Percentiles rank a stretch among this genome's conserved stretches.
Evolutionary conservation across 2,329 filamentous ascomycete genomes (phyloP).

Genomic region (Diaporthe eres): DNA sequence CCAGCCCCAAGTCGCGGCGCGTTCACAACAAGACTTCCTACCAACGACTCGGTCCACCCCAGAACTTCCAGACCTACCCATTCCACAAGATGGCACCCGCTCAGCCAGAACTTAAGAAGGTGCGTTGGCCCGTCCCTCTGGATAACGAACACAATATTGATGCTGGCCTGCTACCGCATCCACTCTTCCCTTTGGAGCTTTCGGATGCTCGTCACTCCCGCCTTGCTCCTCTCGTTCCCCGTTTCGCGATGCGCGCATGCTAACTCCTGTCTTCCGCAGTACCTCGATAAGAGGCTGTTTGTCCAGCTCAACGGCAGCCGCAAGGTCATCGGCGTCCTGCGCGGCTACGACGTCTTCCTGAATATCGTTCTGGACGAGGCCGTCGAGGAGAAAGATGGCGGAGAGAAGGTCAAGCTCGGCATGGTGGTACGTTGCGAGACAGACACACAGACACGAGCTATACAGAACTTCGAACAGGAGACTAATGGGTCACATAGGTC

Average conservation of each 20-base stretch:
- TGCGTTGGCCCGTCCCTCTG: conserved; percentile 53
- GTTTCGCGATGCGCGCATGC: not conserved
- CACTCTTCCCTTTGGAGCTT: conserved; percentile 20
- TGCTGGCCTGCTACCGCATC: conserved; percentile 4
- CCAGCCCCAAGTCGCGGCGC: conserved; percentile 33
- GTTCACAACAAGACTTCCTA: conserved; percentile 13
- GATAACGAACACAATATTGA: not conserved
- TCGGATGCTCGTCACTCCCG: not conserved
- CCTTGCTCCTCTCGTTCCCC: not conserved
- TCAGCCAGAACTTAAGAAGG: conserved; percentile 99
- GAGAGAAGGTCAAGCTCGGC: conserved; percentile 90
- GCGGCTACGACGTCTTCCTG: conserved; percentile 98
- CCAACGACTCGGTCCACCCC: conserved; percentile 17
- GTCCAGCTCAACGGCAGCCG: conserved; percentile 98
- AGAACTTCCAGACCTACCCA: not conserved
- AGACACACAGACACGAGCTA: not conserved
- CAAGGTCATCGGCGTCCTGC: conserved; percentile 94
- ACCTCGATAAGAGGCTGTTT: conserved; percentile 98
- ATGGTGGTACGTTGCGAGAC: conserved; percentile 80
- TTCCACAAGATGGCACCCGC: conserved; percentile 89
- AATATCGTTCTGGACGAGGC: conserved; percentile 99
- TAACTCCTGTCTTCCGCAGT: conserved; percentile 67
- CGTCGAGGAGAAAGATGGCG: conserved; percentile 92
- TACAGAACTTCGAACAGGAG: not conserved
- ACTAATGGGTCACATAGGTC: conserved; percentile 67